phyloP scores from a whole-genome alignment of 345 rosid genomes.

The Eucalyptus lansdowneana region DNA sequence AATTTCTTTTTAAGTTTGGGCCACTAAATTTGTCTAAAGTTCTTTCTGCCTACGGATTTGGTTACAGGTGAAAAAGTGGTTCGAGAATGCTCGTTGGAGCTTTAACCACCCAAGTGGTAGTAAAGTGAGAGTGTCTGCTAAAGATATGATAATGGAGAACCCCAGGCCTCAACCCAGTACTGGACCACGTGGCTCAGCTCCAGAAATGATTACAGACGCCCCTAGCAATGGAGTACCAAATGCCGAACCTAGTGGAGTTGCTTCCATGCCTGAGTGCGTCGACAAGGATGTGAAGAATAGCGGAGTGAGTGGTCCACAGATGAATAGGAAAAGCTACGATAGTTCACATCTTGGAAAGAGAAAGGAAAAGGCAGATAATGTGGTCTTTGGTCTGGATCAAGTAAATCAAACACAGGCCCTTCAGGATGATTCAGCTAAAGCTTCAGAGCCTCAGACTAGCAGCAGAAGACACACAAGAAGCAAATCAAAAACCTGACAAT shows the following conservation, averaged over 20 bases:
- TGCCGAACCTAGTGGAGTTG: neutral
- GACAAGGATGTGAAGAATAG: neutral
- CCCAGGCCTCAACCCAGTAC: neutral
- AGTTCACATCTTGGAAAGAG: neutral
- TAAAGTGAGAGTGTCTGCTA: neutral
- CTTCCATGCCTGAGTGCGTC: neutral
- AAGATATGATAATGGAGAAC: slow-evolving; percentile 5
- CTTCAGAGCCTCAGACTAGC: neutral
- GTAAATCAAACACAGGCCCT: neutral
- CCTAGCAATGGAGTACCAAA: neutral
- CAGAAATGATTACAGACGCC: neutral
- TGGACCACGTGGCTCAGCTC: neutral
- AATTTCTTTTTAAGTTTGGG: neutral
- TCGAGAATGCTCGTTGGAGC: slow-evolving; percentile 70
- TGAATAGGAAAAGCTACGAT: neutral
- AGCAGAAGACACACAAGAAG: neutral
- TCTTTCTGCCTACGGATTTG: neutral
- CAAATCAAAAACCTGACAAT: neutral
- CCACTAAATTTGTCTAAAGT: neutral
- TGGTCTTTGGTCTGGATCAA: neutral
- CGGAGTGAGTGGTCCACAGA: neutral
- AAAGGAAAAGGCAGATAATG: neutral
- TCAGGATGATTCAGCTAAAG: neutral
- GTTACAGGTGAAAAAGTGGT: slow-evolving; percentile 75
- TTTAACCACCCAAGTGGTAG: slow-evolving; percentile 21